phyloP scores from a whole-genome alignment of 2,329 filamentous ascomycete genomes.

The Nakataea oryzae region DNA sequence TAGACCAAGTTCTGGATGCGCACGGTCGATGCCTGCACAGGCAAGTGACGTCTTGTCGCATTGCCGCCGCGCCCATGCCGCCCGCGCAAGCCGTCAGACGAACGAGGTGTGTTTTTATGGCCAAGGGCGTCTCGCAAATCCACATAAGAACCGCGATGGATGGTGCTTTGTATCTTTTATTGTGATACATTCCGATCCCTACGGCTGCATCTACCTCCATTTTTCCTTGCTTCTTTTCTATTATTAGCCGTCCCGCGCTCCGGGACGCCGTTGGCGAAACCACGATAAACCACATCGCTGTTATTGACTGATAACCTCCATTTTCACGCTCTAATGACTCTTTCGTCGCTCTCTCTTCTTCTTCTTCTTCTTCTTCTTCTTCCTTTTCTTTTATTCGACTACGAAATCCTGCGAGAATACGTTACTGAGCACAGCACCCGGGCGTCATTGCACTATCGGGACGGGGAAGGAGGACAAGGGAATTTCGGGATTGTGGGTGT shows the following conservation, averaged over 20 bases:
- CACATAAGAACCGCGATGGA: neutral
- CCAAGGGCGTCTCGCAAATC: too few relatives aligned
- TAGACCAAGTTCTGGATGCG: too few relatives aligned
- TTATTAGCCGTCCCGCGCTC: neutral
- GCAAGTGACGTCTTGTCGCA: too few relatives aligned
- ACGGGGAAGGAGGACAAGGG: neutral
- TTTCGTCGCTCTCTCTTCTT: too few relatives aligned
- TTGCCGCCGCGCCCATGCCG: too few relatives aligned
- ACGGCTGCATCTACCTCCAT: neutral
- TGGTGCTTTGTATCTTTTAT: neutral
- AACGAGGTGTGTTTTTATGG: too few relatives aligned
- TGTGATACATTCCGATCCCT: neutral
- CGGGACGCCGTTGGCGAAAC: neutral
- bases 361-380: neutral
- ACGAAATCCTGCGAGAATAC: neutral
- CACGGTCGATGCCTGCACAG: too few relatives aligned
- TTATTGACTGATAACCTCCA: neutral
- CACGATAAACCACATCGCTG: neutral
- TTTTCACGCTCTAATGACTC: neutral
- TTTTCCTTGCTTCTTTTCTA: neutral
- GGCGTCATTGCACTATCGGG: neutral
- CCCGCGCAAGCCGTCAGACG: too few relatives aligned
- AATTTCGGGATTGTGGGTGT: neutral
- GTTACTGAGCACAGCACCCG: neutral
- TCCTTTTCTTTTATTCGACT: neutral